These are phyloP conservation scores for Fusarium sp. DNA, from an alignment of 2,329 filamentous ascomycete genomes.

Conservation along the genomic window DNA sequence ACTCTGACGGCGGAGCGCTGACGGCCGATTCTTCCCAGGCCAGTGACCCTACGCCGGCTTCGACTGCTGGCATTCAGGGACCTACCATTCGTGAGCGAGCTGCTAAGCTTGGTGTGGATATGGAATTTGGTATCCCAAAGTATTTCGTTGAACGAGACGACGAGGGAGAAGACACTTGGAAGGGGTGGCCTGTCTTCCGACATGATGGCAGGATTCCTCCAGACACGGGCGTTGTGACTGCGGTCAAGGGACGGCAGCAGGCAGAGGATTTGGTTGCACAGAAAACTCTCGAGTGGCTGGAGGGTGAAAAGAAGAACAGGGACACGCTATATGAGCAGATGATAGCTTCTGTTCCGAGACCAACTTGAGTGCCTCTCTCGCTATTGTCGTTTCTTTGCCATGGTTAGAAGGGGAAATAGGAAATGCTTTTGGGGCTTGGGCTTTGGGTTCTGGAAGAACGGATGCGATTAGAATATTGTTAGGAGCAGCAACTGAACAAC, in stretches of 20 bases:
- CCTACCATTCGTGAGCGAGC: constrained; percentile 47
- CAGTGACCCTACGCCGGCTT: background rate
- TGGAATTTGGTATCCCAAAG: constrained; percentile 51
- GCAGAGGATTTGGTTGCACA: constrained; percentile 57
- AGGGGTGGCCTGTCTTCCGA: constrained; percentile 53
- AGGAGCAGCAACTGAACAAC: background rate
- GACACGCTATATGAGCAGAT: background rate
- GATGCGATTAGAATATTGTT: background rate
- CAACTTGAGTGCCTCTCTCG: background rate
- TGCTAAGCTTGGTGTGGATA: constrained; percentile 47
- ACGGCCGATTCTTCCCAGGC: background rate
- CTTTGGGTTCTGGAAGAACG: background rate
- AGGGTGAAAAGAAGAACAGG: constrained; percentile 38
- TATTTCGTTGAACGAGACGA: constrained; percentile 50
- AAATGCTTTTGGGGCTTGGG: background rate
- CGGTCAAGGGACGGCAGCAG: constrained; percentile 51
- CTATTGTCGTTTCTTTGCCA: background rate
- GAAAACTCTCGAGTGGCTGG: constrained; percentile 54
- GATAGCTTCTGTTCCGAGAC: background rate
- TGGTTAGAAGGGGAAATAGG: background rate
- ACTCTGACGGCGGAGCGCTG: constrained; percentile 19
- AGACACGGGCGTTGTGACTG: constrained; percentile 50
- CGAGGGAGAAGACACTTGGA: constrained; percentile 48
- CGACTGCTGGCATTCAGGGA: background rate
- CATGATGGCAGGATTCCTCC: constrained; percentile 48